phyloP scores from a whole-genome alignment of 805 yeast genomes.

The Hanseniaspora taiwanica region DNA sequence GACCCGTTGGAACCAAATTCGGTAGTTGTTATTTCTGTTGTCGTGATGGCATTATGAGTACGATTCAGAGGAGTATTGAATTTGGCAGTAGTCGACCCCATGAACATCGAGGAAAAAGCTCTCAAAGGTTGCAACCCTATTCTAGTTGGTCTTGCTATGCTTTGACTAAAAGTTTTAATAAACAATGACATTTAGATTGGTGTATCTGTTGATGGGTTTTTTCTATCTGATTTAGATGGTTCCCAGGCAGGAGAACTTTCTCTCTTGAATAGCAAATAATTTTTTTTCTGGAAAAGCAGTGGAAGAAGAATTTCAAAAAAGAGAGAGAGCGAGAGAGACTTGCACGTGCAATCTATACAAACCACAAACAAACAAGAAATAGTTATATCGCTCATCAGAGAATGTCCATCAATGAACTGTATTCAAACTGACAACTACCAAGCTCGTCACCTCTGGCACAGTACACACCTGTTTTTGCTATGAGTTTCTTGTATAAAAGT shows the following conservation, averaged over 20 bases:
- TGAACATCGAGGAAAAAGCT: conserved; percentile 16
- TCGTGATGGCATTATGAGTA: conserved; percentile 2
- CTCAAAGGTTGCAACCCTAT: neutral
- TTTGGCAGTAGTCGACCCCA: conserved; percentile 11
- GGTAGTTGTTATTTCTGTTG: neutral
- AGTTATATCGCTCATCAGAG: no score
- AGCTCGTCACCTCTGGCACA: neutral
- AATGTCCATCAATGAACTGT: neutral
- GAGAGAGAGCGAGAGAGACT: no score
- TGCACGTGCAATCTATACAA: no score
- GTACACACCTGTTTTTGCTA: neutral
- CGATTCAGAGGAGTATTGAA: conserved; percentile 3
- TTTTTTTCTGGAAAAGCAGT: no score
- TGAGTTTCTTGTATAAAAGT: neutral
- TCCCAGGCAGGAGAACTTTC: no score
- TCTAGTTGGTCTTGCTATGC: neutral
- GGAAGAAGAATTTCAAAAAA: no score
- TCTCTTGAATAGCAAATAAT: no score
- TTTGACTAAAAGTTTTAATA: neutral
- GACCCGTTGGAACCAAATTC: conserved; percentile 19
- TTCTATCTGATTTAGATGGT: neutral
- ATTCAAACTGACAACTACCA: neutral
- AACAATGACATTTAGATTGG: neutral
- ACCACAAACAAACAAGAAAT: no score
- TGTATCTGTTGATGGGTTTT: neutral